These are phyloP conservation scores for Urtica urens DNA, from an alignment of 306 rosid species.

Conservation along the genomic window DNA sequence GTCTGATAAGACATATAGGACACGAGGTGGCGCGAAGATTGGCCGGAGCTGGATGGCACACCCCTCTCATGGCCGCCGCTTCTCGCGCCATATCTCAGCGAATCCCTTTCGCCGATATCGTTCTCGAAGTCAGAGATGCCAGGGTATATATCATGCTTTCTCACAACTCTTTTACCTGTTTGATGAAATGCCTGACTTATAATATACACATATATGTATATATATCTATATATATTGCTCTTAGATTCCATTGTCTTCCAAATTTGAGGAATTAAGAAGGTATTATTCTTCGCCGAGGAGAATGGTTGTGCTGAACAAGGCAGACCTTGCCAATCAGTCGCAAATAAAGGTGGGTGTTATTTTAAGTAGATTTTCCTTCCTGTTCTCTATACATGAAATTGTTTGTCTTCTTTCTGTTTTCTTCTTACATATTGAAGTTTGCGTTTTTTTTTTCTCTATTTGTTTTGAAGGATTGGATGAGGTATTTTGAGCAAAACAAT, in stretches of 20 bases:
- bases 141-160: conserved; percentile 28
- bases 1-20: conserved; percentile 31
- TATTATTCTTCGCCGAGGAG: conserved; percentile 15
- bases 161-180: too few species aligned
- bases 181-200: conserved; percentile 18
- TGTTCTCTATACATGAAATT: too few species aligned
- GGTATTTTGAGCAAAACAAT: conserved; percentile 39
- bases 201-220: not conserved
- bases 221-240: not conserved
- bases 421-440: not conserved
- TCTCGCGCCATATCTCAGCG: conserved; percentile 57
- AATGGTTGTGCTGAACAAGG: conserved; percentile 56
- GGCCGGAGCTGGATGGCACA: conserved; percentile 36
- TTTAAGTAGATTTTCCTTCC: conserved; percentile 2
- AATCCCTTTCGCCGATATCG: conserved; percentile 51
- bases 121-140: conserved; percentile 71
- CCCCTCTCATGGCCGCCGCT: conserved; percentile 60
- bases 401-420: not conserved
- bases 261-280: conserved; percentile 29
- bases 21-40: conserved; percentile 1
- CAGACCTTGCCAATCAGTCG: conserved; percentile 61
- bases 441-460: not conserved
- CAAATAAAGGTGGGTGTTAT: conserved; percentile 35
- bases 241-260: conserved; percentile 70
- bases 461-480: conserved; percentile 48